Evolutionary conservation across 331 rosid genomes (phyloP), one percentile per base, ranked within the genome.

Genomic region (Pyrus hybrid): DNA sequence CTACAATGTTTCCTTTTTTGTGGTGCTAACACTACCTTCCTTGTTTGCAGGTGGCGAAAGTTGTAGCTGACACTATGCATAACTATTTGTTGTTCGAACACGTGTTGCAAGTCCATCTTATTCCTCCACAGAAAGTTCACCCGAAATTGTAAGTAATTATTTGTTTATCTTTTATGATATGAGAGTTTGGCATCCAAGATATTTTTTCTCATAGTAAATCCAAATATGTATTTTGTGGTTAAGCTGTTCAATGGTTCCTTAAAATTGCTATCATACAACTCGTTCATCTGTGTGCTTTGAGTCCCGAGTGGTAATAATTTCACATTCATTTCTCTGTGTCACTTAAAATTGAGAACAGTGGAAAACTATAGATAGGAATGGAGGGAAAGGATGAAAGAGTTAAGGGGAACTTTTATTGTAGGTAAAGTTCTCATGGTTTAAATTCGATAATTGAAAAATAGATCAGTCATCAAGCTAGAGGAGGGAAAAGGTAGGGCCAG

Each of bases 31-130:
- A 20, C 33, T 71, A 16, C 6, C 30, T 49, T 68, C 51, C 56
- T 76, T 77, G 77, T 35, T n/a, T 74, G 77, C 86, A 94, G 99
- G 99, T 92, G 63, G 96, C 97, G 14, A 90, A 87, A 86, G 72
- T 94, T 80, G 97, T 90, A 30, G 96, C 97, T 43, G 95, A 92
- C 35, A 86, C 92, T 41, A 94, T 94, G 99, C 90, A 94, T 83
- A 94, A 94, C 70, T 91, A 94, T 82, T 83, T 94, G 75, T 83
- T 92, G 67, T 85, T 81, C 8, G 97, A 92, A 75, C 97, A 89
- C 79, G 83, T 94, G 75, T 77, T 94, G 85, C 96, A 92, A 73
- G 97, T 86, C 65, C 76, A 80, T 45, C 76, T 86, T 65, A 63
- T 94, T 86, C 91, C 97, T 73, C 71, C 87, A 0, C 91, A 92